These are phyloP conservation scores for Chaetomium fimeti DNA, from an alignment of 495 filamentous ascomycete genomes.

Conservation along the genomic window DNA sequence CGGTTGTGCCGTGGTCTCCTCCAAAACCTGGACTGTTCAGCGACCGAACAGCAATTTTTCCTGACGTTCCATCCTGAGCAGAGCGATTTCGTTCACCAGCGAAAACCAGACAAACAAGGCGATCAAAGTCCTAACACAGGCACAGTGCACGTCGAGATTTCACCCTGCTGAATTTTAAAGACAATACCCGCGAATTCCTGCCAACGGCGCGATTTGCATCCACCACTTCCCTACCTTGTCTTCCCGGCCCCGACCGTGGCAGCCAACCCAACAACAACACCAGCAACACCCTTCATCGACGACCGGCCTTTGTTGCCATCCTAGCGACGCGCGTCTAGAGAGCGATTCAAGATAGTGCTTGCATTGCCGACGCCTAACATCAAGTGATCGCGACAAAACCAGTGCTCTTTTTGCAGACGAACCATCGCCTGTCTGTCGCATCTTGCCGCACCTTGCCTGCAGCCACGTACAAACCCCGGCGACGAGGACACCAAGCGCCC, in stretches of 20 bases:
- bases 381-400: slow-evolving; percentile 22
- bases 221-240: slow-evolving; percentile 23
- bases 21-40: slow-evolving; percentile 28
- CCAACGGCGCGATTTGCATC: slow-evolving; percentile 27
- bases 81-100: slow-evolving; percentile 31
- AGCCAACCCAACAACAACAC: slow-evolving; percentile 28
- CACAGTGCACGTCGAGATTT: slow-evolving; percentile 28
- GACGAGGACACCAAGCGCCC: slow-evolving; percentile 32
- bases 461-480: slow-evolving; percentile 26
- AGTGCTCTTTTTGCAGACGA: slow-evolving; percentile 23
- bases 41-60: slow-evolving; percentile 32
- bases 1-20: slow-evolving; percentile 29
- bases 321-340: slow-evolving; percentile 19
- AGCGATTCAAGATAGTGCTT: slow-evolving; percentile 21
- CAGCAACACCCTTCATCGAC: slow-evolving; percentile 18
- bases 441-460: slow-evolving; percentile 25
- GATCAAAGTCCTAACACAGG: slow-evolving; percentile 34
- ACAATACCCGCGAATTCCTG: slow-evolving; percentile 34
- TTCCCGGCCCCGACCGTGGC: slow-evolving; percentile 33
- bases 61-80: slow-evolving; percentile 30
- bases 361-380: slow-evolving; percentile 25
- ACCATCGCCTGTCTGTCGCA: slow-evolving; percentile 23
- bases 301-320: slow-evolving; percentile 20
- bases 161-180: slow-evolving; percentile 30
- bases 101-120: slow-evolving; percentile 28